Conservation (phyloP, 768 basidiomycete genomes). For the Rhizopogon vinicolor region DNA sequence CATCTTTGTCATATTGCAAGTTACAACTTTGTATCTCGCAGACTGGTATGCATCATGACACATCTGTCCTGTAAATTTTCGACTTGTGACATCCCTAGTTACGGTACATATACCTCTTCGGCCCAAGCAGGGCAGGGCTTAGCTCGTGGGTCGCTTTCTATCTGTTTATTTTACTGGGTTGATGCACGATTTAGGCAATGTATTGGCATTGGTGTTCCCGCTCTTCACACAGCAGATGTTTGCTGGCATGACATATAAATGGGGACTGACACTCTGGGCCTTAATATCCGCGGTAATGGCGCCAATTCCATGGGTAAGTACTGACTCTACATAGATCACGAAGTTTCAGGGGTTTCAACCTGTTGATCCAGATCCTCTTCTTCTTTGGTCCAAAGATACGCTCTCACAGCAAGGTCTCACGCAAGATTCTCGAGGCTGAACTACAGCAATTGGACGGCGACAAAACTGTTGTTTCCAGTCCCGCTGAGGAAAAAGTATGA, state of each 20-base stretch:
- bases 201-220: constrained; percentile 40
- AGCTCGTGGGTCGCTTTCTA: constrained; percentile 27
- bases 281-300: constrained; percentile 37
- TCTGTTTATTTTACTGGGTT: background rate
- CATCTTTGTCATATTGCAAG: constrained; percentile 38
- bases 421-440: constrained; percentile 14
- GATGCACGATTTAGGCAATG: constrained; percentile 24
- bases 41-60: constrained; percentile 36
- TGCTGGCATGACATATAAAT: constrained; percentile 39
- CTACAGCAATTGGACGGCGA: no score
- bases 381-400: constrained; percentile 29
- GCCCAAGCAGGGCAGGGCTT: constrained; percentile 51
- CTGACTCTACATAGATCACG: background rate
- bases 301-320: constrained; percentile 39
- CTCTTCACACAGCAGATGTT: constrained; percentile 47
- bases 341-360: background rate
- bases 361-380: constrained; percentile 18
- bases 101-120: constrained; percentile 45
- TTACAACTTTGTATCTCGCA: constrained; percentile 43
- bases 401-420: constrained; percentile 20
- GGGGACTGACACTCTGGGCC: constrained; percentile 41
- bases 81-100: constrained; percentile 17
- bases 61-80: background rate
- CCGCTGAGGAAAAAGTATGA: no score
- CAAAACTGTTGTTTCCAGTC: no score